phyloP scores from a whole-genome alignment of 495 filamentous ascomycete genomes.

The Neurospora sp. region DNA sequence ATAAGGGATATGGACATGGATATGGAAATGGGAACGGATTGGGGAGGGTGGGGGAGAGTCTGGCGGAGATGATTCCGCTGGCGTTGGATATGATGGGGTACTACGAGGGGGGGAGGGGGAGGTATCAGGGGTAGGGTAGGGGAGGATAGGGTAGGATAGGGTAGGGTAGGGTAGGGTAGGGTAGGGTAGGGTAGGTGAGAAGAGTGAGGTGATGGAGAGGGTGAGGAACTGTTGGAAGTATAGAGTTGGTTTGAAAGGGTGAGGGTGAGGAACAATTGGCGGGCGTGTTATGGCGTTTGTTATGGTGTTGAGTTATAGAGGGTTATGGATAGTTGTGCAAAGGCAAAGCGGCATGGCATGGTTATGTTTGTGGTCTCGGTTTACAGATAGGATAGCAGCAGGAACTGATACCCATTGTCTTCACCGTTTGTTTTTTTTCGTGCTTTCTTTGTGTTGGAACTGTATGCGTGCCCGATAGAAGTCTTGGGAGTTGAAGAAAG shows the following conservation, averaged over 20 bases:
- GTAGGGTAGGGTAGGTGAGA: background rate
- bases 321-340: no score
- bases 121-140: background rate
- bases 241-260: background rate
- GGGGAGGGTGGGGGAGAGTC: slow-evolving; percentile 28
- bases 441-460: background rate
- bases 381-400: background rate
- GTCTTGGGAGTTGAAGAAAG: no score
- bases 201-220: background rate
- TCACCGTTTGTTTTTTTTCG: background rate
- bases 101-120: slow-evolving; percentile 24
- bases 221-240: background rate
- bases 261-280: no score
- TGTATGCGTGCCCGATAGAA: no score
- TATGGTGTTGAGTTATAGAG: background rate
- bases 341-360: background rate
- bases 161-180: background rate
- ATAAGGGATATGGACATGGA: slow-evolving; percentile 20
- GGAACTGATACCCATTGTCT: background rate
- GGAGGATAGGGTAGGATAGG: background rate
- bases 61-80: slow-evolving; percentile 43
- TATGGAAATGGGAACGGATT: slow-evolving; percentile 10
- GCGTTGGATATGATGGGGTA: slow-evolving; percentile 54
- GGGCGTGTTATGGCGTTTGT: background rate
- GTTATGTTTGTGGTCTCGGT: background rate